These are phyloP conservation scores for Penicillium oxalicum DNA, from an alignment of 2,329 filamentous ascomycete species.

Conservation along the genomic window DNA sequence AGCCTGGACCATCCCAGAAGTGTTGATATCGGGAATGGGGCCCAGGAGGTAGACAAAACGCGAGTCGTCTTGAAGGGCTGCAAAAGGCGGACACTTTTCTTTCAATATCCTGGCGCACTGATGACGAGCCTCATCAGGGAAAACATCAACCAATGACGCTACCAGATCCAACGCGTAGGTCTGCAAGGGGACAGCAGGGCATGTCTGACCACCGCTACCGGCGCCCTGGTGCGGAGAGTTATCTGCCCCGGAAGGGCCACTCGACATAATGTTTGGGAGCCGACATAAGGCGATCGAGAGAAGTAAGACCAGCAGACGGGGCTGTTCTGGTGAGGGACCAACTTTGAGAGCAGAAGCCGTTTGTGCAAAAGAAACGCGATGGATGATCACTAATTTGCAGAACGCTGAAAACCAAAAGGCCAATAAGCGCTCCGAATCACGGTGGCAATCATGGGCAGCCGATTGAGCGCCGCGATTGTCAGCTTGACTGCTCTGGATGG, in stretches of 20 bases:
- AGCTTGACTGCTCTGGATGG: constrained; percentile 21
- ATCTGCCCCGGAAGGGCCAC: constrained; percentile 26
- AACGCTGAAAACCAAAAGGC: constrained; percentile 40
- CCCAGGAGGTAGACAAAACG: constrained; percentile 40
- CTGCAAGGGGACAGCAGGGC: constrained; percentile 31
- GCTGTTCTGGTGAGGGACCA: constrained; percentile 30
- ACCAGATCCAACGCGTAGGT: constrained; percentile 42
- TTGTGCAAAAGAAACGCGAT: constrained; percentile 33
- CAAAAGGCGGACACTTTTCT: constrained; percentile 37
- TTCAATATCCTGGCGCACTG: constrained; percentile 40
- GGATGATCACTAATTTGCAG: constrained; percentile 36
- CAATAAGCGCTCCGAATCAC: constrained; percentile 27
- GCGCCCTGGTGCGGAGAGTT: constrained; percentile 25
- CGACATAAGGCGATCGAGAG: constrained; percentile 38
- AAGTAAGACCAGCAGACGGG: constrained; percentile 34
- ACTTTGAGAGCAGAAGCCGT: constrained; percentile 19
- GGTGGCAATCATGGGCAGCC: constrained; percentile 12
- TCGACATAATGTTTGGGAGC: constrained; percentile 28
- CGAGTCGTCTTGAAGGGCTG: constrained; percentile 35
- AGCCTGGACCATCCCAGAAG: constrained; percentile 18
- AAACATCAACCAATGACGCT: constrained; percentile 39
- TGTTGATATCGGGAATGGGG: constrained; percentile 25
- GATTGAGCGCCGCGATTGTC: constrained; percentile 12
- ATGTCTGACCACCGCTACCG: constrained; percentile 21
- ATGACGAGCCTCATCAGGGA: constrained; percentile 40